Evolutionary conservation across 2,329 filamentous ascomycete species (phyloP), one percentile per base, ranked within the genome.

Genomic region (Sporothrix globosa): DNA sequence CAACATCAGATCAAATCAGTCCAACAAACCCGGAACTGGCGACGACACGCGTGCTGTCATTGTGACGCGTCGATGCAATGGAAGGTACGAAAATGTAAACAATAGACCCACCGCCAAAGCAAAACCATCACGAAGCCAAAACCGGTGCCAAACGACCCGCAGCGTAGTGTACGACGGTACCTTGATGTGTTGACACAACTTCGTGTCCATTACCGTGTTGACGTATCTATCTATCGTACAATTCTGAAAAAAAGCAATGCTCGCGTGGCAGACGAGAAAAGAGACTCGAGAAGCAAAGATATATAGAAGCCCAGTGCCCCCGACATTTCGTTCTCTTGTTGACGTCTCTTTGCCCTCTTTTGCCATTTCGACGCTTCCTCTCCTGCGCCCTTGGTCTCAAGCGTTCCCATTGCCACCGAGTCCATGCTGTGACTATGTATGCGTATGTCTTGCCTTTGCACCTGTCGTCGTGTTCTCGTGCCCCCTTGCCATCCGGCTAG

Each of bases 161-260:
- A 30, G 41, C 7, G 21, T 34, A 34, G 46, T 39, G 30, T 4
- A 39, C 19, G 19, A 46, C n/a, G 39, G 58, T 21, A 10, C 39
- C 46, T 50, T 21, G 21, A 4, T 41, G 11, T 50, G 61, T 24
- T 21, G 61, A 52, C 19, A n/a, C 63, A 34, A 24, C 46, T 41
- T 46, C 46, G 10, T 52, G 53, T 41, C 48, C 27, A 39, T 53
- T 50, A 50, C 50, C 61, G 61, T 65, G 58, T 46, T 39, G 58
- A 63, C n/a, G 39, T 63, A 46, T 63, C 58, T 46, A 44, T 61
- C 61, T 65, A 65, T 65, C 44, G 46, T 67, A 53, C 46, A 39
- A 46, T 53, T 1, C 58, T 46, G 17, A 65, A 52, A 65, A 52
- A 50, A 58, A 67, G 30, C 61, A 34, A 66, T 67, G 60, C 52